Base-by-base conservation (phyloP, 208 protist species). In the Leishmania lainsoni region DNA sequence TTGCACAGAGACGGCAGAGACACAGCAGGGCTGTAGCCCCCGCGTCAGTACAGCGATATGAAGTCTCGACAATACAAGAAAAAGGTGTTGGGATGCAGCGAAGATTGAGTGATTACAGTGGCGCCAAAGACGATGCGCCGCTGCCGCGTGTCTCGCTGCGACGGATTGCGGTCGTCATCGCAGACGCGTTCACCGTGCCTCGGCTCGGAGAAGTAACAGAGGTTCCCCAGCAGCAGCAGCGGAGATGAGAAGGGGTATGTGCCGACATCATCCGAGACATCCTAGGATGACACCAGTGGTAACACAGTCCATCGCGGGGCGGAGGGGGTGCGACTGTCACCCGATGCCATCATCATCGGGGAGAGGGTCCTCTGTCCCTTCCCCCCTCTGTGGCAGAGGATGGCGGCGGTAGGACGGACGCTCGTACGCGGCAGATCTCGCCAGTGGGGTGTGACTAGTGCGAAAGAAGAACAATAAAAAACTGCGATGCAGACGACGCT, bases 91-190 rank as follows among this genome's bases (percentile, higher is more conserved):
- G 54, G 39, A 68, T 35, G 74, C 42, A 42, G 75, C 51, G 75
- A 35, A 17, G 69, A 70, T 35, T 39, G 56, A 6, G 79, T 58
- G 9, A 84, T 71, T 20, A 75, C 22, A 35, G 80, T 76, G 66
- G 58, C 75, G 29, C 81, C 81, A 8, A 74, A 65, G 20, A 83
- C 58, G 42, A 61, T 51, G 51, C 72, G 72, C 65, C 79, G 63
- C 49, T n/a, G 52, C 56, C 5, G 26, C 32, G 12, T 49, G 29
- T 52, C 29, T 52, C 42, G 16, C 14, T 8, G 5, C 10, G n/a
- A 20, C 12, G 45, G 26, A 5, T 45, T 8, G 5, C 58, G 20
- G 52, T 42, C 35, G 39, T 16, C 14, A 65, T 22, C 14, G 45
- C 29, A 26, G 29, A 26, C 8, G 71, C 29, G 51, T 45, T 2